Evolutionary conservation across 176 grass and related monocot genomes (phyloP).

Genomic region (Bolboschoenus planiculmis): DNA sequence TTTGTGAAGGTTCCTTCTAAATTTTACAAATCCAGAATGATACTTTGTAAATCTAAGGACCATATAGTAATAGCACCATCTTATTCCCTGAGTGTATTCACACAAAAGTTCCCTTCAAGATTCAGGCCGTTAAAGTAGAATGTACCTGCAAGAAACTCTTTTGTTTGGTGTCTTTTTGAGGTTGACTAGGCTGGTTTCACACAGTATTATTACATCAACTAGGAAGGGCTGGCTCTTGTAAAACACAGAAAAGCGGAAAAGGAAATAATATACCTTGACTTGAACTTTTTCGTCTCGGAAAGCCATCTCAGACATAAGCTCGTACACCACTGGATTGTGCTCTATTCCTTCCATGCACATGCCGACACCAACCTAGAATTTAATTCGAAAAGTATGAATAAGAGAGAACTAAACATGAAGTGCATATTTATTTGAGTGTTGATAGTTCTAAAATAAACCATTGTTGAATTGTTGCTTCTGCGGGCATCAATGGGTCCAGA

Average conservation of each 20-base stretch:
- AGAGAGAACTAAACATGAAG: slow-evolving; percentile 3
- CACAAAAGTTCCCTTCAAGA: background rate
- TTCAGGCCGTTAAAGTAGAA: background rate
- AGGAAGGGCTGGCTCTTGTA: background rate
- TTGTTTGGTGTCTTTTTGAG: too few species aligned
- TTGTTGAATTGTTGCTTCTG: slow-evolving; percentile 75
- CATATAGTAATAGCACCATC: background rate
- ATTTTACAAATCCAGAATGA: background rate
- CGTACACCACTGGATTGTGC: slow-evolving; percentile 97
- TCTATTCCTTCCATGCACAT: slow-evolving; percentile 99
- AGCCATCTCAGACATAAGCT: slow-evolving; percentile 98
- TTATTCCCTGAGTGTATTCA: background rate
- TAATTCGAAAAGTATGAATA: slow-evolving; percentile 9
- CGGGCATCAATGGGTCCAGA: slow-evolving; percentile 75
- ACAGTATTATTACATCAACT: background rate
- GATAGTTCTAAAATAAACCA: slow-evolving; percentile 39
- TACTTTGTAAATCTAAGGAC: background rate
- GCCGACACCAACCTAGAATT: slow-evolving; percentile 75
- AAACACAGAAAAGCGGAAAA: background rate
- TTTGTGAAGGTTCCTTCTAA: too few species aligned
- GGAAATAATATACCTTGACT: slow-evolving; percentile 57
- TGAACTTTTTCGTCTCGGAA: slow-evolving; percentile 66
- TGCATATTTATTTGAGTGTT: slow-evolving; percentile 8
- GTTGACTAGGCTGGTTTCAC: background rate
- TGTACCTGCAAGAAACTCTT: background rate